Conservation (phyloP, 768 basidiomycete genomes). For the Candolleomyces aberdarensis region DNA sequence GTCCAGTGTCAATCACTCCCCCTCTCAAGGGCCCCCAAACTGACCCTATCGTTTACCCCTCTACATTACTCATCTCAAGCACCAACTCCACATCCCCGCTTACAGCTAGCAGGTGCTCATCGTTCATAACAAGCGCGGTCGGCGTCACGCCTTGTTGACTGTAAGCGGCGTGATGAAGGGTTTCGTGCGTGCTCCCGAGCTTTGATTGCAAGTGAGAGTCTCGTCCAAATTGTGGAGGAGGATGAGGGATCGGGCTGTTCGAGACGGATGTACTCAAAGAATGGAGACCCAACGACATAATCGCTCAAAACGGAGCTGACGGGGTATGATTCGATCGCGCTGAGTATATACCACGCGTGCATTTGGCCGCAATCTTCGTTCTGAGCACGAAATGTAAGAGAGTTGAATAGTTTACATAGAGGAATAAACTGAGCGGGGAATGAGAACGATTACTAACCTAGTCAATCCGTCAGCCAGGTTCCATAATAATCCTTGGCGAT, state of each 20-base stretch:
- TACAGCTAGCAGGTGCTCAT: constrained; percentile 22
- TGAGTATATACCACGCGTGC: constrained; percentile 88
- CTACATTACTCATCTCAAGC: constrained; percentile 60
- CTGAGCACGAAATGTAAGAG: constrained; percentile 28
- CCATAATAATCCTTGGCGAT: constrained; percentile 63
- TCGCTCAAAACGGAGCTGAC: constrained; percentile 76
- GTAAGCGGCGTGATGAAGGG: constrained; percentile 59
- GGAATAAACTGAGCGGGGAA: constrained; percentile 1
- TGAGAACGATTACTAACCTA: constrained; percentile 43
- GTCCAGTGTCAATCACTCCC: no score
- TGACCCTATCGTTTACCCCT: constrained; percentile 10
- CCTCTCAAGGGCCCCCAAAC: no score
- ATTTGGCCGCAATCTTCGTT: constrained; percentile 92
- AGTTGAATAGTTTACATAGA: neutral
- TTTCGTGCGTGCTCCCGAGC: constrained; percentile 57
- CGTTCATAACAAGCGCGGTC: constrained; percentile 47
- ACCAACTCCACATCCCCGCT: constrained; percentile 29
- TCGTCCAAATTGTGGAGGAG: neutral
- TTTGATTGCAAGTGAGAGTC: constrained; percentile 41
- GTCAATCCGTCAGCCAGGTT: constrained; percentile 66
- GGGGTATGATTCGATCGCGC: constrained; percentile 80
- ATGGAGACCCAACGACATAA: constrained; percentile 70
- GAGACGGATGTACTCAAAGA: constrained; percentile 53
- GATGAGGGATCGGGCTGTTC: constrained; percentile 42
- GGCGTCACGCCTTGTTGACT: constrained; percentile 47